Evolutionary conservation across 192 early-diverging fungal species (phyloP), one percentile per base, ranked within the genome.

Genomic region (Umbelopsis sp.): DNA sequence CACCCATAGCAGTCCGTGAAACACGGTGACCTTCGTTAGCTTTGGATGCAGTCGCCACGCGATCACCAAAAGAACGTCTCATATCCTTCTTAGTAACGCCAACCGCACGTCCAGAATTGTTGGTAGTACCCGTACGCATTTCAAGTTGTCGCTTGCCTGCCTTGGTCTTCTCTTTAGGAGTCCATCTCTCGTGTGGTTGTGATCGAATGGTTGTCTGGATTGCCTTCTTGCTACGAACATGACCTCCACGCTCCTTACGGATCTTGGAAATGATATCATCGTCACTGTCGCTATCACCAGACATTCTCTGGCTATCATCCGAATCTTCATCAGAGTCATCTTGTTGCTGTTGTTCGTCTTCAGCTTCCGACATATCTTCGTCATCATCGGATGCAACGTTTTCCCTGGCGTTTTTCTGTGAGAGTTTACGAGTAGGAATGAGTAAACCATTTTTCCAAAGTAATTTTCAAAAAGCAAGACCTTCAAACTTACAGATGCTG

Each of bases 181-280:
- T 76, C 44, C 45, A 66, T 66, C 68, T 51, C 22, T 74, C 59
- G 41, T 74, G 47, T 36, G 65, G 49, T 25, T 45, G 65, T 53
- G 65, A 65, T 24, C 77, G 68, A 34, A 76, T 65, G 1, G 69
- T 67, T 5, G 52, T 65, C 43, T 71, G 73, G 29, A 52, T 24
- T 10, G 34, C 44, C 31, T 68, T 59, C 31, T 74, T 72, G 22
- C 75, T 70, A 16, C 71, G 54, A 24, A 70, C 68, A 22, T 66
- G 36, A 14, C 70, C 43, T 6, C 77, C 77, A 22, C 77, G 72
- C 38, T 73, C 72, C 44, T 74, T 79, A 43, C 77, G 73, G 31
- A 79, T 79, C 68, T 74, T 74, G 69, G 68, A 47, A 22, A 79
- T 66, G 34, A 71, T 56, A 52, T 76, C 82, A 21, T 84, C 82